Percentiles rank a stretch among this genome's conserved stretches.
Conservation (phyloP, 208 protist genomes). For the Wallacemonas collosoma region DNA sequence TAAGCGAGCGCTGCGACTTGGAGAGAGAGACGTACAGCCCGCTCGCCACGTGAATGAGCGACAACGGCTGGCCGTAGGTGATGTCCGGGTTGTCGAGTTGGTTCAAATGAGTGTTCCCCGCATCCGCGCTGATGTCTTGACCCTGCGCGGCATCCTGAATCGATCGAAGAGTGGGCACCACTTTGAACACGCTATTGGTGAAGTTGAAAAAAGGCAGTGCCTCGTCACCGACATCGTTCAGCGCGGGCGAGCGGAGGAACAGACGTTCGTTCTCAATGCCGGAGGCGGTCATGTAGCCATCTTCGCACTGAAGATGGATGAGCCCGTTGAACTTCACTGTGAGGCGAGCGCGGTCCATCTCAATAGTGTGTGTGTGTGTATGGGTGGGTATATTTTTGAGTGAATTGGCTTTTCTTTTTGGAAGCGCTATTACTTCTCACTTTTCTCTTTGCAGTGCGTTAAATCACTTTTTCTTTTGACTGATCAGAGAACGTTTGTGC, state of each 20-base stretch:
- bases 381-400: background rate
- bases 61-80: slow-evolving; percentile 66
- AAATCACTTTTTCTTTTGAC: too few relatives aligned
- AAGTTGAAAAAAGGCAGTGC: slow-evolving; percentile 59
- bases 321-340: slow-evolving; percentile 57
- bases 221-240: slow-evolving; percentile 46
- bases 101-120: slow-evolving; percentile 27
- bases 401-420: too few relatives aligned
- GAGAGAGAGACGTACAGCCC: slow-evolving; percentile 58
- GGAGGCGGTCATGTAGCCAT: slow-evolving; percentile 62
- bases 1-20: slow-evolving; percentile 52
- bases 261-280: slow-evolving; percentile 55
- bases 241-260: slow-evolving; percentile 38
- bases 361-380: background rate
- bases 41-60: slow-evolving; percentile 61
- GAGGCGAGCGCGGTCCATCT: slow-evolving; percentile 57
- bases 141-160: slow-evolving; percentile 11
- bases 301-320: slow-evolving; percentile 62
- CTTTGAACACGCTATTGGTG: slow-evolving; percentile 53
- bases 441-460: too few relatives aligned
- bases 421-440: too few relatives aligned
- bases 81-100: slow-evolving; percentile 47
- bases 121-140: slow-evolving; percentile 5
- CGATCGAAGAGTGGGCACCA: slow-evolving; percentile 44
- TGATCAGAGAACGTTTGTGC: too few relatives aligned